Percentiles rank a stretch among this genome's conserved stretches.
Evolutionary conservation across 2,329 filamentous ascomycete species (phyloP).

Genomic region (Fusarium ramigenum): DNA sequence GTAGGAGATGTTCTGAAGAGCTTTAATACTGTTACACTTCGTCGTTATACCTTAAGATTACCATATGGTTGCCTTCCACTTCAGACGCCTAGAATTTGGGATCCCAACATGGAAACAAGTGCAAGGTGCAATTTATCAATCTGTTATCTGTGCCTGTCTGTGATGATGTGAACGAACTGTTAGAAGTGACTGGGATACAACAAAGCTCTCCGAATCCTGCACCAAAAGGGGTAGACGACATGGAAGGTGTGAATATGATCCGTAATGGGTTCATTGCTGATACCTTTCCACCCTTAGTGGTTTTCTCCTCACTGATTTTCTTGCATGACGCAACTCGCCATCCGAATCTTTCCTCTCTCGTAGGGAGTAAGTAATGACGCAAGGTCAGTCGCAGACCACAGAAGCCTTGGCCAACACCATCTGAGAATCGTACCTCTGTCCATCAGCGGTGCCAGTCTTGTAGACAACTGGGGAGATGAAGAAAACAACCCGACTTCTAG

Average conservation of each 20-base stretch:
- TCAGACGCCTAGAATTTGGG: background rate
- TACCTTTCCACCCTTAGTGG: background rate
- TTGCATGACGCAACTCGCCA: background rate
- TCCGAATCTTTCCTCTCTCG: fast-evolving
- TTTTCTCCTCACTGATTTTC: background rate
- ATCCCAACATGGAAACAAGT: background rate
- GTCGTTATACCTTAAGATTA: background rate
- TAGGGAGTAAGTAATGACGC: background rate
- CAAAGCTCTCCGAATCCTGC: background rate
- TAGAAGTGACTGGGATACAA: background rate
- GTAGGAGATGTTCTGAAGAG: background rate
- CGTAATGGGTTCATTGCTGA: background rate
- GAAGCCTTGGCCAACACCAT: background rate
- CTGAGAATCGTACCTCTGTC: background rate
- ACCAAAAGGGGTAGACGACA: background rate
- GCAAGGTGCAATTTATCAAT: background rate
- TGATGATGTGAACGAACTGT: background rate
- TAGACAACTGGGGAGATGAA: background rate
- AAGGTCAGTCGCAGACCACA: background rate
- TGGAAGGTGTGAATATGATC: background rate
- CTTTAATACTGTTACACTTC: background rate
- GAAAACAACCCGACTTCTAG: background rate
- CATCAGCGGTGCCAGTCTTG: background rate
- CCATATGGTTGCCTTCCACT: background rate
- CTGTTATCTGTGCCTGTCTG: background rate